A percentile compares a stretch with the other conserved stretches of the same genome.
These are phyloP conservation scores for Fusarium sp. DNA, from an alignment of 2,329 filamentous ascomycete genomes.

Conservation along the genomic window DNA sequence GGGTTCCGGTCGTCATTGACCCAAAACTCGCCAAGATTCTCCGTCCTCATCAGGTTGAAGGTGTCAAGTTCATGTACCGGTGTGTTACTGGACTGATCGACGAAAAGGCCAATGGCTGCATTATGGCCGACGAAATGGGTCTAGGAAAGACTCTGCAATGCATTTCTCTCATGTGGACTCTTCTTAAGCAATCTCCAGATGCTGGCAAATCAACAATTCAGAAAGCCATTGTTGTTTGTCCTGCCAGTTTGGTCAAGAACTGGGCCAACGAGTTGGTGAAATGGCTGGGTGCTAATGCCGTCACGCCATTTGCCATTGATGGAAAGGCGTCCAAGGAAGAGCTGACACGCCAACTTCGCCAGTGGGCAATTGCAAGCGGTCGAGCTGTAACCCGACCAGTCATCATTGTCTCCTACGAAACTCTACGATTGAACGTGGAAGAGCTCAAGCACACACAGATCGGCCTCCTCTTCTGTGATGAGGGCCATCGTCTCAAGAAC, in stretches of 20 bases:
- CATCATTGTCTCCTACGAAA: slow-evolving; percentile 98
- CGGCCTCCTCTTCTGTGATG: slow-evolving; percentile 93
- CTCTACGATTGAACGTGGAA: slow-evolving; percentile 89
- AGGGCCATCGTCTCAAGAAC: slow-evolving; percentile 97
- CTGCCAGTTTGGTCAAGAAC: slow-evolving; percentile 95
- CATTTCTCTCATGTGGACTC: slow-evolving; percentile 95
- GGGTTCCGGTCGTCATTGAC: slow-evolving; percentile 98
- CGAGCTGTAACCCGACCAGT: slow-evolving; percentile 91
- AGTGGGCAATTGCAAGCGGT: slow-evolving; percentile 95
- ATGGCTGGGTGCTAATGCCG: slow-evolving; percentile 93
- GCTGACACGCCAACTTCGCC: slow-evolving; percentile 87
- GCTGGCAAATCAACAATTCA: slow-evolving; percentile 95
- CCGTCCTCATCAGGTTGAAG: slow-evolving; percentile 96
- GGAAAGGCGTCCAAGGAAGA: slow-evolving; percentile 97
- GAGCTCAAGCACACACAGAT: slow-evolving; percentile 92
- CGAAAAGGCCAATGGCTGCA: slow-evolving; percentile 93
- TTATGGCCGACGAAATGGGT: slow-evolving; percentile 99
- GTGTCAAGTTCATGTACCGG: slow-evolving; percentile 96
- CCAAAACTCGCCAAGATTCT: slow-evolving; percentile 90
- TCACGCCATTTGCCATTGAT: slow-evolving; percentile 95
- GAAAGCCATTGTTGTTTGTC: slow-evolving; percentile 97
- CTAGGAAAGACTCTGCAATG: slow-evolving; percentile 97
- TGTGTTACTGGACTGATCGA: slow-evolving; percentile 97
- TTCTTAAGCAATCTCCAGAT: slow-evolving; percentile 94
- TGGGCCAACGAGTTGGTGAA: slow-evolving; percentile 98